Evolutionary conservation across 148 eudicot species (phyloP).

Genomic region (Fagopyrum homotropicum): DNA sequence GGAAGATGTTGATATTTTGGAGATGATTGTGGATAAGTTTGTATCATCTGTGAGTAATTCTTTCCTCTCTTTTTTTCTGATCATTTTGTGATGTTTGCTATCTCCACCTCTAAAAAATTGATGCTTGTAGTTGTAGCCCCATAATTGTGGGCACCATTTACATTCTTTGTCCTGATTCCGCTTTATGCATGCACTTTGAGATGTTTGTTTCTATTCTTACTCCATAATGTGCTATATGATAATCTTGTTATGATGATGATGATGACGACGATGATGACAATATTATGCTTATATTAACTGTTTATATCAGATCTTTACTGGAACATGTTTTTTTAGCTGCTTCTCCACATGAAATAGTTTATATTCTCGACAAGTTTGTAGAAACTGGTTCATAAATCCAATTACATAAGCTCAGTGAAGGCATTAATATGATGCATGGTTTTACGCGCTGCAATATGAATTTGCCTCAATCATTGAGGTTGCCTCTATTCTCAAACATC

Average conservation of each 20-base stretch:
- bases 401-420: neutral
- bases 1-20: conserved; percentile 84
- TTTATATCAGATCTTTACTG: neutral
- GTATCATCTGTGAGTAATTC: conserved; percentile 73
- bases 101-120: neutral
- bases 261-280: too few species aligned
- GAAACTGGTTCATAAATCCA: neutral
- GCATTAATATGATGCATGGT: neutral
- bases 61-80: neutral
- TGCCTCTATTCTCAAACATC: neutral
- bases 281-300: neutral
- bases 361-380: neutral
- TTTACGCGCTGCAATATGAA: neutral
- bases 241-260: neutral
- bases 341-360: neutral
- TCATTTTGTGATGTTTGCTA: neutral
- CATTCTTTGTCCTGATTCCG: neutral
- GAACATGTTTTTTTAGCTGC: neutral
- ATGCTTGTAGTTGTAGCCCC: neutral
- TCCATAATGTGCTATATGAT: neutral
- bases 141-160: neutral
- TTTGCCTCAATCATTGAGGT: neutral
- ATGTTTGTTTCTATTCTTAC: neutral
- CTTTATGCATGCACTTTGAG: conserved; percentile 1
- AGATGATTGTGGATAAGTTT: conserved; percentile 90